These are phyloP conservation scores for Eucalyptus guilfoylei DNA, from an alignment of 345 rosid genomes.

Conservation along the genomic window DNA sequence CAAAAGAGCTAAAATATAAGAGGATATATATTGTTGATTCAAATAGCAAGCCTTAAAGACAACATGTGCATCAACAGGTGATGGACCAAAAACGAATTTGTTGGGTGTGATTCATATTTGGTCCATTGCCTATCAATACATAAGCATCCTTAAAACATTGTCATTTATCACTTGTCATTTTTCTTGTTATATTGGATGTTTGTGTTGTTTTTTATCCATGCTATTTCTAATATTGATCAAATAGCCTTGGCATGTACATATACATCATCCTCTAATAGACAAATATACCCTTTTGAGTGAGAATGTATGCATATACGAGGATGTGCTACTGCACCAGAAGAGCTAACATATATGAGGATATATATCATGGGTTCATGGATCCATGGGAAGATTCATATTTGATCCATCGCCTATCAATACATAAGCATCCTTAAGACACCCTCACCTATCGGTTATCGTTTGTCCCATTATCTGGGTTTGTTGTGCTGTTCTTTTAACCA, in stretches of 20 bases:
- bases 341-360: not conserved
- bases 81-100: not conserved
- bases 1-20: not conserved
- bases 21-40: not conserved
- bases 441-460: not conserved
- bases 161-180: not conserved
- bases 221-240: not conserved
- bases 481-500: not conserved
- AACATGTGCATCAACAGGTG: not conserved
- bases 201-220: not conserved
- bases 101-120: not conserved
- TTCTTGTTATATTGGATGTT: not conserved
- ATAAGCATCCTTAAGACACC: not conserved
- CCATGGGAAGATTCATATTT: not conserved
- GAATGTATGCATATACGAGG: not conserved
- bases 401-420: not conserved
- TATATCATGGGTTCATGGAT: not conserved
- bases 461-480: not conserved
- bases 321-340: not conserved
- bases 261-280: not conserved
- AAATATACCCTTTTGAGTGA: not conserved
- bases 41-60: not conserved
- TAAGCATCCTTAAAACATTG: not conserved
- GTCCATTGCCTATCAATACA: not conserved
- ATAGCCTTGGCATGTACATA: not conserved